These are phyloP conservation scores for Beta vulgaris DNA, from an alignment of 148 eudicot genomes.

Conservation along the genomic window DNA sequence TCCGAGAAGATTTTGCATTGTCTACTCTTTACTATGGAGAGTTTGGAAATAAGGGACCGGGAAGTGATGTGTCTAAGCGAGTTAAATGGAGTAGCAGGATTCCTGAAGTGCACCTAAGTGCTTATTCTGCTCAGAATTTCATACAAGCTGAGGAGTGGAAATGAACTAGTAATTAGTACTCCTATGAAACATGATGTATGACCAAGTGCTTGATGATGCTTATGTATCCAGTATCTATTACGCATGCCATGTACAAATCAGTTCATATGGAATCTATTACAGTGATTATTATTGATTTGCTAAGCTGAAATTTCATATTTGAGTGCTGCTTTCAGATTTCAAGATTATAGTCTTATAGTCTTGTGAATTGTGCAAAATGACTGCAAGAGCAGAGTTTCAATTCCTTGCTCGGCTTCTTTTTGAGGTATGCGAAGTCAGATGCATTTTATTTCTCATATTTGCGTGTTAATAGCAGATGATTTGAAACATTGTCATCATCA, in stretches of 20 bases:
- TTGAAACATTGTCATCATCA: not conserved
- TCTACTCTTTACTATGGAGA: slow-evolving; percentile 78
- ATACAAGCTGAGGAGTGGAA: slow-evolving; percentile 67
- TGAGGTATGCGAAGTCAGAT: not conserved
- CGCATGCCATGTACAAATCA: not conserved
- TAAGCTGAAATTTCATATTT: not conserved
- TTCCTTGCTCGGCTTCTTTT: not conserved
- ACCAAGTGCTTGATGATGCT: not conserved
- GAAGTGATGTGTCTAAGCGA: slow-evolving; percentile 40
- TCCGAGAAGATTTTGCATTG: slow-evolving; percentile 55
- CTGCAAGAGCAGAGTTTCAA: not conserved
- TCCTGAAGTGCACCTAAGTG: slow-evolving; percentile 48
- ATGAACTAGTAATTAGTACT: not conserved
- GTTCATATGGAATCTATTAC: not conserved
- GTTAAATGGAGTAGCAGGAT: slow-evolving; percentile 78
- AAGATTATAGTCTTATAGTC: not conserved
- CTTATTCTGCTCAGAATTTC: slow-evolving; percentile 64
- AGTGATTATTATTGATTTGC: not conserved
- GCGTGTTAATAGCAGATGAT: not conserved
- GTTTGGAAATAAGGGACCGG: slow-evolving; percentile 56
- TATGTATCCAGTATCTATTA: too few relatives aligned
- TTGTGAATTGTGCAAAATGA: not conserved
- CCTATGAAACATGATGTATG: not conserved
- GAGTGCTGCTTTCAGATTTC: not conserved
- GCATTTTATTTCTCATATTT: not conserved